Percentiles rank a stretch among this genome's conserved stretches.
Conservation (phyloP, 192 early-diverging fungal genomes). For the Chytriomyces hyalinus region DNA sequence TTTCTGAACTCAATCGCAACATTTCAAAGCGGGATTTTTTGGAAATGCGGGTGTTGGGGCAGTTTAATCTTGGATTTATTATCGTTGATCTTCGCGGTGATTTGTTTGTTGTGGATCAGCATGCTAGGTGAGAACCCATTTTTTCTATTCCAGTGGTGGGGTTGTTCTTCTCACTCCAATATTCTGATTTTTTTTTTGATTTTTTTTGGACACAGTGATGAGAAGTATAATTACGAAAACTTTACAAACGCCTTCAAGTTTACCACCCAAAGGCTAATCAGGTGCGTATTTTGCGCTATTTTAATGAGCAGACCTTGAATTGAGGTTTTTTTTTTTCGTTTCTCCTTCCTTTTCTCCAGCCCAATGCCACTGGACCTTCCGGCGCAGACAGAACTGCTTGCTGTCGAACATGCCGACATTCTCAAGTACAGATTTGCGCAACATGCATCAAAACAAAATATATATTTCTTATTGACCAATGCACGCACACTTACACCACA, state of each 20-base stretch:
- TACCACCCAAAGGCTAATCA: slow-evolving; percentile 55
- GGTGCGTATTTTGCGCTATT: slow-evolving; percentile 44
- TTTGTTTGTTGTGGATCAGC: slow-evolving; percentile 96
- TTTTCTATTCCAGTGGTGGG: background rate
- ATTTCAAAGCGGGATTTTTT: slow-evolving; percentile 83
- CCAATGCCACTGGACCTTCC: slow-evolving; percentile 74
- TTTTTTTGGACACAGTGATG: slow-evolving; percentile 63
- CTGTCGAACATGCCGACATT: slow-evolving; percentile 73
- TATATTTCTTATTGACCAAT: background rate
- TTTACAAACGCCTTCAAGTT: slow-evolving; percentile 54
- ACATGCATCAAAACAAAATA: background rate
- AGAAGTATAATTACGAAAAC: slow-evolving; percentile 95
- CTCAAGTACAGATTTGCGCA: slow-evolving; percentile 48
- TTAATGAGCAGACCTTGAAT: background rate
- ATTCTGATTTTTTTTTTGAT: slow-evolving; percentile 16
- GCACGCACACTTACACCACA: background rate
- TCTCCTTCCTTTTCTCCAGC: slow-evolving; percentile 39
- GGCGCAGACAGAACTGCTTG: slow-evolving; percentile 78
- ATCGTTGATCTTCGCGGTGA: slow-evolving; percentile 69
- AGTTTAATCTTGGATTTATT: slow-evolving; percentile 98
- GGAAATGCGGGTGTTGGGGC: slow-evolving; percentile 86
- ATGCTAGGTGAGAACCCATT: slow-evolving; percentile 67
- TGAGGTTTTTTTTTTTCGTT: too few relatives aligned
- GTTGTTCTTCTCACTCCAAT: slow-evolving; percentile 5
- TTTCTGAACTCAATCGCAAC: slow-evolving; percentile 36